Conservation (phyloP, 2,329 filamentous ascomycete genomes). For the Penicillium oxalicum region DNA sequence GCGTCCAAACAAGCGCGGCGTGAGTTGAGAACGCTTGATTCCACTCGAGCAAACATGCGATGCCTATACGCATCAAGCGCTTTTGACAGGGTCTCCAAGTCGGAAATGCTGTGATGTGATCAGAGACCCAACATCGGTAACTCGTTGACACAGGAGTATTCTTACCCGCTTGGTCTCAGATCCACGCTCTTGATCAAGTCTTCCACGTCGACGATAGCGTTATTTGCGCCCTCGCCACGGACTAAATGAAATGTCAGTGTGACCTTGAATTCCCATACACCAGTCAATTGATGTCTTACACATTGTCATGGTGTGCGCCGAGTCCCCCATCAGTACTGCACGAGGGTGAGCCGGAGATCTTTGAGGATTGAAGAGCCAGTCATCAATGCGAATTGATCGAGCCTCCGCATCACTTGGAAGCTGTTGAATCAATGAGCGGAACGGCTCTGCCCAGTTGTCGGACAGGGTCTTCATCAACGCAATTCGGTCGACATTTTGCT, state of each 20-base stretch:
- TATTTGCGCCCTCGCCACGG: constrained; percentile 54
- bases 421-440: constrained; percentile 38
- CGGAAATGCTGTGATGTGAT: constrained; percentile 7
- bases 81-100: not conserved
- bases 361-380: constrained; percentile 41
- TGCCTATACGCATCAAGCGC: constrained; percentile 39
- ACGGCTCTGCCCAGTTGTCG: constrained; percentile 46
- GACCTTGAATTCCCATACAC: not conserved
- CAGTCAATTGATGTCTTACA: constrained; percentile 39
- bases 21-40: constrained; percentile 46
- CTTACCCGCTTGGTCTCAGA: constrained; percentile 10
- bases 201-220: constrained; percentile 49
- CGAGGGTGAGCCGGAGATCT: constrained; percentile 32
- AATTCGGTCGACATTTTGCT: constrained; percentile 35
- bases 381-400: constrained; percentile 44
- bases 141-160: not conserved
- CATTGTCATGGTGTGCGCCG: constrained; percentile 56
- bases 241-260: constrained; percentile 32
- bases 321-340: constrained; percentile 49
- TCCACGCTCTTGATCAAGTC: constrained; percentile 38
- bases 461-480: constrained; percentile 43
- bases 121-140: not conserved
- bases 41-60: constrained; percentile 40
- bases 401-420: constrained; percentile 41
- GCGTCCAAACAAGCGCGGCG: constrained; percentile 52